Base-by-base conservation (phyloP, 2,329 filamentous ascomycete species). In the Neonectria punicea region DNA sequence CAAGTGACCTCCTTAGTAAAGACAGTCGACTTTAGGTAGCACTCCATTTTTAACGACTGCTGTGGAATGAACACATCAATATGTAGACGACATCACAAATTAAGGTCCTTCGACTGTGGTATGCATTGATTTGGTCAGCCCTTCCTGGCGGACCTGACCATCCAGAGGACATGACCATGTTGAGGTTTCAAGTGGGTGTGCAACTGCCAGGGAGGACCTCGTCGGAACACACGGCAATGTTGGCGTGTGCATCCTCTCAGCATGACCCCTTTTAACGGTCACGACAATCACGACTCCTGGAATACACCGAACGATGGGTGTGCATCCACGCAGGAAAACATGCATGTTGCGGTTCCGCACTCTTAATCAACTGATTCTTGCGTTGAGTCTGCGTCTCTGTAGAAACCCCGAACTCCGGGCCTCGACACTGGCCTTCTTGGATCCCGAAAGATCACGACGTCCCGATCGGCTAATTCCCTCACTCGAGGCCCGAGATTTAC, bases 221-320 rank as follows among this genome's bases (percentile, higher is more conserved):
- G 49, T 39, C 64, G 64, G 60, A 53, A 58, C 20, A 34, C 32
- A 60, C 58, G 60, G 53, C 56, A 58, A 18, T 46, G 55, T 25
- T 39, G 44, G 47, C 51, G 34, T 43, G 49, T 51, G 46, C 39
- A 41, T 58, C 34, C 44, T n/a, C 47, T 25, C 7, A 51, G 14
- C 50, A 32, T 9, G 16, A n/a, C 55, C 50, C 55, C 53, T 47
- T 55, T 53, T 8, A 39, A 55, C 51, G 14, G n/a, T 47, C 22
- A 39, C 32, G 22, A 53, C 36, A 10, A 30, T 32, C 36, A 50
- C 46, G 11, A 41, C 50, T 55, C 32, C n/a, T 16, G 34, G 6
- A 32, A 46, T 34, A 41, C 28, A 60, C 66, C 62, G 51, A 39
- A 46, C 30, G 32, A 47, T 41, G 10, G 18, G 18, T 14, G 34